Evolutionary conservation across 371 early-diverging fungal genomes (phyloP).

Genomic region (Phascolomyces articulosus): DNA sequence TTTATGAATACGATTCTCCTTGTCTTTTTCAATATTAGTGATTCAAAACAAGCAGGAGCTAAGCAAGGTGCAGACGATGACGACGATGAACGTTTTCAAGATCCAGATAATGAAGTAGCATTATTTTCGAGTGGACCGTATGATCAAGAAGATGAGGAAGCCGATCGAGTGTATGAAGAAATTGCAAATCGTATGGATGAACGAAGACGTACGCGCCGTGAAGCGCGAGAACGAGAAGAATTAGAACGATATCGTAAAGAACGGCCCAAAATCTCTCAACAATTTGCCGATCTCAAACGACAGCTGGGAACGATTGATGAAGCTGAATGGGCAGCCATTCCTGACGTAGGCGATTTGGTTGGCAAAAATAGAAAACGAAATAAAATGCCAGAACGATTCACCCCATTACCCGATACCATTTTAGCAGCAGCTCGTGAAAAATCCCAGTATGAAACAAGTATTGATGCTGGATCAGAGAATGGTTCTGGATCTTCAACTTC

Average conservation of each 20-base stretch:
- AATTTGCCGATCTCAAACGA: conserved; percentile 91
- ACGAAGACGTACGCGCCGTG: conserved; percentile 76
- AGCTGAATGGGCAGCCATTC: conserved; percentile 92
- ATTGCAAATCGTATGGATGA: conserved; percentile 93
- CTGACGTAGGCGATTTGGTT: conserved; percentile 91
- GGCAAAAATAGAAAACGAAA: conserved; percentile 78
- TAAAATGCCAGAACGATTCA: conserved; percentile 68
- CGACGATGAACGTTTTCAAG: conserved; percentile 81
- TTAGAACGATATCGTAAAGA: conserved; percentile 60
- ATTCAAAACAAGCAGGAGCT: conserved; percentile 32
- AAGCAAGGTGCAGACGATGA: conserved; percentile 60
- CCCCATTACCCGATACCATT: conserved; percentile 88
- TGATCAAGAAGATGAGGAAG: conserved; percentile 97
- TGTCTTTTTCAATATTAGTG: conserved; percentile 45
- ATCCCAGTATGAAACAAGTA: conserved; percentile 51
- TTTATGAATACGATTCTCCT: too few relatives aligned
- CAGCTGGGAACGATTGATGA: conserved; percentile 75
- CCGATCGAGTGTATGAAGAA: conserved; percentile 90
- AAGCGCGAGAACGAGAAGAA: conserved; percentile 65
- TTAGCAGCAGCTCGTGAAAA: conserved; percentile 68
- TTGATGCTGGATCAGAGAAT: conserved; percentile 53
- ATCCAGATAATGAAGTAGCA: conserved; percentile 95
- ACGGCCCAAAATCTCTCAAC: conserved; percentile 79
- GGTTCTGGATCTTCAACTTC: conserved; percentile 53
- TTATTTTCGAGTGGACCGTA: conserved; percentile 88